These are phyloP conservation scores for Stellera chamaejasme DNA, from an alignment of 345 rosid genomes.

Conservation along the genomic window DNA sequence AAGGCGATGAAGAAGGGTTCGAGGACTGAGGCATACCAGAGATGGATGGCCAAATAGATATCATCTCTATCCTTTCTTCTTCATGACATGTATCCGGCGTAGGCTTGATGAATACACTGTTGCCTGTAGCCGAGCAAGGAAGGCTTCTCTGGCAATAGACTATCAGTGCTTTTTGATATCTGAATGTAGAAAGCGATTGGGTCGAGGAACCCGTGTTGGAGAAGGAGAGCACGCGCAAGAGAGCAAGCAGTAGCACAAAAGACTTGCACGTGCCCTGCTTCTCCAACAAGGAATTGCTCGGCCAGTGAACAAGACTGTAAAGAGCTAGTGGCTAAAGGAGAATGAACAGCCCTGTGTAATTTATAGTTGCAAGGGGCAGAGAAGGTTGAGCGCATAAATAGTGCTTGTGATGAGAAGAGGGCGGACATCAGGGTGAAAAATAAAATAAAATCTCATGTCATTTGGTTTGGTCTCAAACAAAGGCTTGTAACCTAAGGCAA, in stretches of 20 bases:
- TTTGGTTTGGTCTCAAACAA: conserved; percentile 24
- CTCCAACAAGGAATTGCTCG: conserved; percentile 80
- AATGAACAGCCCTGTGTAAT: conserved; percentile 12
- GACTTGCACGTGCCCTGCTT: conserved; percentile 99
- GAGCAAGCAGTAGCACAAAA: too few species aligned
- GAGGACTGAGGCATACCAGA: conserved; percentile 31
- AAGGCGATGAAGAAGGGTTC: conserved; percentile 89
- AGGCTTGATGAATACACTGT: too few species aligned
- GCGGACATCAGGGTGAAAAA: not conserved
- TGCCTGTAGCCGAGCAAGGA: too few species aligned
- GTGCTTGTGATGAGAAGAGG: not conserved
- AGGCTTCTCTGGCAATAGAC: too few species aligned
- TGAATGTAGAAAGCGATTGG: not conserved
- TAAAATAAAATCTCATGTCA: conserved; percentile 36
- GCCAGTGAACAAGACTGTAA: conserved; percentile 10
- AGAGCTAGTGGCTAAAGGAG: conserved; percentile 4
- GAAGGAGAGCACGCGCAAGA: conserved; percentile 93
- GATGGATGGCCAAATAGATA: too few species aligned
- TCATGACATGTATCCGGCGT: not conserved
- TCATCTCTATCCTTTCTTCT: not conserved
- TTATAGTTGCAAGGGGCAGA: conserved; percentile 32
- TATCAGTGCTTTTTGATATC: too few species aligned
- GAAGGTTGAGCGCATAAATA: conserved; percentile 12
- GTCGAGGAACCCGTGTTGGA: conserved; percentile 76
- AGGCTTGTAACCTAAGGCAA: conserved; percentile 16